These are phyloP conservation scores for Tilletia horrida DNA, from an alignment of 1,284 basidiomycete genomes.

Conservation along the genomic window DNA sequence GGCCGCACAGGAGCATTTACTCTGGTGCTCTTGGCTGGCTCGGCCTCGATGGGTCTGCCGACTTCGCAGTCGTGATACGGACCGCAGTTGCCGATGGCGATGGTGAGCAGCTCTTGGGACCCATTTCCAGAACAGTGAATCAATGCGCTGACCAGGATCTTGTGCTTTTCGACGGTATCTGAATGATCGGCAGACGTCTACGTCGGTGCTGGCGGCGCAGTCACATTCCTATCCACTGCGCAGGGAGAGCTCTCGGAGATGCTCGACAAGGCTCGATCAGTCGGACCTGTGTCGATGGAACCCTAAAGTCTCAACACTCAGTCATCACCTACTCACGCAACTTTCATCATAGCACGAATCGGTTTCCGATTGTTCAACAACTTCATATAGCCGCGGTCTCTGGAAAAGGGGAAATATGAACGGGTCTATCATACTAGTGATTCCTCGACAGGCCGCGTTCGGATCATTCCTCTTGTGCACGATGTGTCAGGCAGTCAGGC, in stretches of 20 bases:
- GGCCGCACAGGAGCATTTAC: conserved; percentile 62
- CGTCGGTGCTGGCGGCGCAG: conserved; percentile 89
- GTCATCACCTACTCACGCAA: no score
- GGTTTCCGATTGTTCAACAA: no score
- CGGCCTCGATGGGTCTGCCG: conserved; percentile 79
- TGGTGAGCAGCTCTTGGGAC: conserved; percentile 28
- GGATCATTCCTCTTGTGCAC: no score
- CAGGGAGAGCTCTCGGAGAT: conserved; percentile 93
- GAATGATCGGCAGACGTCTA: conserved; percentile 56
- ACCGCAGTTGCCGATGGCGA: conserved; percentile 77
- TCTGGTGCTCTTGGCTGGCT: conserved; percentile 84
- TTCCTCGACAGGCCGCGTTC: no score
- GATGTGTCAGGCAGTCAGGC: no score
- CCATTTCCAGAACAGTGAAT: no score
- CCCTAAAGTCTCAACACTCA: not conserved
- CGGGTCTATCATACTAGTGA: no score
- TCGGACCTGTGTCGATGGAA: conserved; percentile 20
- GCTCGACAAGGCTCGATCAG: conserved; percentile 64
- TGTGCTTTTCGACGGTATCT: no score
- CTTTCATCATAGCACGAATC: no score
- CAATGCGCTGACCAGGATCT: no score
- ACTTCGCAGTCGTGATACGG: conserved; percentile 93
- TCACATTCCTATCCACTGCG: conserved; percentile 85
- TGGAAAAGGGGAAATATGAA: no score
- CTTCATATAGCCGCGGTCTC: no score